Base-by-base conservation (phyloP, 1,284 basidiomycete species). In the Fomitopsis schrenkii region DNA sequence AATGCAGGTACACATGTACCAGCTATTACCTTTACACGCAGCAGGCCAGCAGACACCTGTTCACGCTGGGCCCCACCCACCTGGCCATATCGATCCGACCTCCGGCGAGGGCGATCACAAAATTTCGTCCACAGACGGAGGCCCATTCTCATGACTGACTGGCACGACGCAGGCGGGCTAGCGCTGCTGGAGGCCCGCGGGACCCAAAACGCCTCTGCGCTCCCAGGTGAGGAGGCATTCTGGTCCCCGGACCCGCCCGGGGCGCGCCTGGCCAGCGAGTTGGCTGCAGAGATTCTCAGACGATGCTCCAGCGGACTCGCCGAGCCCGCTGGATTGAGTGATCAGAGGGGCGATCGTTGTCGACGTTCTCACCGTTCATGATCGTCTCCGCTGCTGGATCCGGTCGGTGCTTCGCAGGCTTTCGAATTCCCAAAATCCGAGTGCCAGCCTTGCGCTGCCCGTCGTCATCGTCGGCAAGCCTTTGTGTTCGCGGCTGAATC, bases 281-380 rank as follows among this genome's bases (percentile, higher is more conserved):
- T 10, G 12, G 38, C 38, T 14, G 38, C 38, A 40, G 12, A 8
- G 38, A 40, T 54, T 54, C 52, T 9, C 36, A 54, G 52, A 38
- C 35, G 52, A 28, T 30, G 36, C 52, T 54, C 19, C 35, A 40
- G 52, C 19, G 35, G 52, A 19, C 52, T 12, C 4, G 52, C 52
- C 52, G 53, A 56, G 55, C 42, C 55, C 33, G 15, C 55, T 56
- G 42, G 30, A 44, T 42, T 17, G 42, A 33, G 28, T 44, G 55
- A 41, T 35, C 54, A 17, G 17, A 26, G 30, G 42, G 17, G 55
- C 42, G 53, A 48, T 55, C 58, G 26, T 42, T 44, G 48, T 50
- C 40, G 45, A 36, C 45, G 54, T 59, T 60, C 59, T 48, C 54
- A 56, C 59, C 30, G 42, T 57, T 60, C 59, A 60, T 60, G 59